A percentile compares a stretch with the other conserved stretches of the same genome.
phyloP scores from a whole-genome alignment of 2,329 filamentous ascomycete species.

The Colletotrichum cereale region DNA sequence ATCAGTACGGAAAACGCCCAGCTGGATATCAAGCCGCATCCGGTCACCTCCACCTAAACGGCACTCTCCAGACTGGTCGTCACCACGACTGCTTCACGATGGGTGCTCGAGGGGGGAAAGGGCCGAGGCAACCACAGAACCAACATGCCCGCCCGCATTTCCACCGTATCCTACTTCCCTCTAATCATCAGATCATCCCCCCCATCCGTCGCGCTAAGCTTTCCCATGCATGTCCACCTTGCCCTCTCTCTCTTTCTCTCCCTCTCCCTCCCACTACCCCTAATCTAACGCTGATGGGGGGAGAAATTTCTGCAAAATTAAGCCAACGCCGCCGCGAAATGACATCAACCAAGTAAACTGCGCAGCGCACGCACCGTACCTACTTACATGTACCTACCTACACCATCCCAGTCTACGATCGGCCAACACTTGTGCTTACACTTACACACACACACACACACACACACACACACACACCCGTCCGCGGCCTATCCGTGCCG shows the following conservation, averaged over 20 bases:
- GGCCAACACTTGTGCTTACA: not conserved
- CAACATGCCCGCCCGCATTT: not conserved
- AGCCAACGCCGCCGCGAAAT: not conserved
- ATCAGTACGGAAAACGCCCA: not conserved
- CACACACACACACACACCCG: not conserved
- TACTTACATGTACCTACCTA: no score
- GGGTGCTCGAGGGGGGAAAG: no score
- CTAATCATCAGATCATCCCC: slow-evolving; percentile 4
- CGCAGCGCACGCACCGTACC: not conserved
- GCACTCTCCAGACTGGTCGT: not conserved
- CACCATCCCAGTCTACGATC: no score
- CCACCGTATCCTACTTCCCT: no score
- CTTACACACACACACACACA: no score
- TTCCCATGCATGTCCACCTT: not conserved
- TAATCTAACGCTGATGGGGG: not conserved
- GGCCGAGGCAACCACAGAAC: no score
- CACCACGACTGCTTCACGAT: not conserved
- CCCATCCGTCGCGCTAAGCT: not conserved
- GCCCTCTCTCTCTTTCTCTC: not conserved
- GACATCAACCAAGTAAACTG: slow-evolving; percentile 1
- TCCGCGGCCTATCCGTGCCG: not conserved
- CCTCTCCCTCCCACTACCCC: not conserved
- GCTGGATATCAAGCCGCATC: not conserved
- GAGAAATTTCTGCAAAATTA: slow-evolving; percentile 3
- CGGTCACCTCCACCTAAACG: not conserved